Base-by-base conservation (phyloP, 495 filamentous ascomycete species). In the Daldinia vernicosa region DNA sequence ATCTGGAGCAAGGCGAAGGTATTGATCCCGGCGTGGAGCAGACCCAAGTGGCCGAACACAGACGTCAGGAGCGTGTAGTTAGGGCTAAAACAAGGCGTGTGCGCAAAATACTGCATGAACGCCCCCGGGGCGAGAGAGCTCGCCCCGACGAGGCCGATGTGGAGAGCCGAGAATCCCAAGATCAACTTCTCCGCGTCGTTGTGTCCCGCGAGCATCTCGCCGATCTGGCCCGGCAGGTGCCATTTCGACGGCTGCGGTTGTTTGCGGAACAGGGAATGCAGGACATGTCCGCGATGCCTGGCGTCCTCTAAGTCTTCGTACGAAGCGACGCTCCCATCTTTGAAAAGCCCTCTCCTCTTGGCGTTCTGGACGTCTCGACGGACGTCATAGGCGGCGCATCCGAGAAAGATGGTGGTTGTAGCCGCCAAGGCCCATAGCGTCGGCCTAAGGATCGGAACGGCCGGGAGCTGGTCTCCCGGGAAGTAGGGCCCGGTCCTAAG, bases 21-120 rank as follows among this genome's bases (percentile, higher is more conserved):
- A 33, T 77, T 78, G 6, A 74, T 0, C 17, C 56, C 64, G 14
- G 64, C 60, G 57, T 74, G 71, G 4, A 78, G 8, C 0, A 71
- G 17, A 52, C 71, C 64, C 15, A 8, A 14, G 37, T 78, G 76
- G 30, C 67, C 70, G 45, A 78, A 77, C 32, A 45, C 43, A 3
- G 72, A 77, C 8, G 77, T 79, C 47, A 79, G 53, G 22, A 75
- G 67, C 26, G 75, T 77, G 59, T 73, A 76, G 55, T 76, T 74
- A 11, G 55, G 60, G 14, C 60, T 47, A 9, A 24, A 14, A 0
- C 53, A 55, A 15, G 77, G 75, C 24, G 63, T 19, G 53, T 74
- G 75, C 3, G 6, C 7, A 30, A 79, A 70, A 14, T 65, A 54
- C 39, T 53, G 39, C 4, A 24, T 19, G 14, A 72, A 43, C 11